Conservation (phyloP, 768 basidiomycete genomes). For the Leccinum rimulosum region DNA sequence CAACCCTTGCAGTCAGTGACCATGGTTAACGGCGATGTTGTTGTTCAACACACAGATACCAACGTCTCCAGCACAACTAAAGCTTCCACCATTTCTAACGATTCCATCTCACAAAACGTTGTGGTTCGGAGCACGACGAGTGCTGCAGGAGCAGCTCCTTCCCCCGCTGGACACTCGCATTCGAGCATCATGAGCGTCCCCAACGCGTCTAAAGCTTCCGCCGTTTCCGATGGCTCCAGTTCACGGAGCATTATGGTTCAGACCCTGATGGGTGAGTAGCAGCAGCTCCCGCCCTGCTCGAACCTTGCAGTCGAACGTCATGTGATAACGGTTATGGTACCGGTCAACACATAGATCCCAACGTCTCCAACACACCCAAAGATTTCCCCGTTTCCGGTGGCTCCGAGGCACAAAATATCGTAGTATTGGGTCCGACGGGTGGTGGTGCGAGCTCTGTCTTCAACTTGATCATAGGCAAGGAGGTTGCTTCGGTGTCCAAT, state of each 20-base stretch:
- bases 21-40: no score
- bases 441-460: slow-evolving; percentile 29
- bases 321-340: no score
- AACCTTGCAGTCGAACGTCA: no score
- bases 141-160: neutral
- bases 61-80: neutral
- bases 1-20: no score
- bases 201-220: no score
- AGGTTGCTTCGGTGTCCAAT: slow-evolving; percentile 20
- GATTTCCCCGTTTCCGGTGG: neutral
- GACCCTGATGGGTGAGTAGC: no score
- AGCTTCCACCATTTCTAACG: neutral
- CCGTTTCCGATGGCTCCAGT: no score
- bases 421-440: slow-evolving; percentile 27
- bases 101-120: neutral
- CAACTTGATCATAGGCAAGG: slow-evolving; percentile 28
- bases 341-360: neutral
- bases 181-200: no score
- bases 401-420: slow-evolving; percentile 11
- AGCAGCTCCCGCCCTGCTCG: no score
- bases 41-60: no score
- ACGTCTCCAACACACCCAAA: neutral
- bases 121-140: neutral
- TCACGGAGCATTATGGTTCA: no score
- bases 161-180: no score